Conservation (phyloP, 2,329 filamentous ascomycete species). For the Exserohilum turcica region DNA sequence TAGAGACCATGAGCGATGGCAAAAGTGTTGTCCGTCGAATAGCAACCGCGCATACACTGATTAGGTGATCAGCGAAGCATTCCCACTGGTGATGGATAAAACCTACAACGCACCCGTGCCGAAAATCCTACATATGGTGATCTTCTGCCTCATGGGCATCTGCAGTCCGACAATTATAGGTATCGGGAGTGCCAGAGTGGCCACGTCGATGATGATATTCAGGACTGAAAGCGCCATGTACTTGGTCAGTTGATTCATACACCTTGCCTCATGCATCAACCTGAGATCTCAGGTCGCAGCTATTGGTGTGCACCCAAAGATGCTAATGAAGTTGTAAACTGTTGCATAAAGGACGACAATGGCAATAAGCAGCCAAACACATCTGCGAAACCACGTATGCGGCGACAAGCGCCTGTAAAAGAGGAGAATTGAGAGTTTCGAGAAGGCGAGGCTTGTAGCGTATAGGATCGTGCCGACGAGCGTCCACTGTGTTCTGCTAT, state of each 20-base stretch:
- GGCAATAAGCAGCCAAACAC: neutral
- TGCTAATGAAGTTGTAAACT: neutral
- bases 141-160: constrained; percentile 1
- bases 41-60: neutral
- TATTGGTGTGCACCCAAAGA: constrained; percentile 1
- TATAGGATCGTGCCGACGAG: neutral
- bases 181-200: neutral
- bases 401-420: constrained; percentile 1
- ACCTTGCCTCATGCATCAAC: neutral
- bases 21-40: neutral
- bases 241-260: neutral
- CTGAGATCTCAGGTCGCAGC: neutral
- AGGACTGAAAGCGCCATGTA: constrained; percentile 3
- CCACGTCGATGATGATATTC: neutral
- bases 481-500: neutral
- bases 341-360: neutral
- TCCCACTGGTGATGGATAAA: neutral
- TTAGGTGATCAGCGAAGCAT: neutral
- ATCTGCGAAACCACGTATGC: neutral
- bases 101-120: constrained; percentile 2
- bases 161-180: neutral
- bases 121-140: neutral
- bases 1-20: neutral
- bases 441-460: constrained; percentile 1
- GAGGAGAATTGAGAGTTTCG: neutral